phyloP scores from a whole-genome alignment of 2,329 filamentous ascomycete genomes.

The Zalaria obscura region DNA sequence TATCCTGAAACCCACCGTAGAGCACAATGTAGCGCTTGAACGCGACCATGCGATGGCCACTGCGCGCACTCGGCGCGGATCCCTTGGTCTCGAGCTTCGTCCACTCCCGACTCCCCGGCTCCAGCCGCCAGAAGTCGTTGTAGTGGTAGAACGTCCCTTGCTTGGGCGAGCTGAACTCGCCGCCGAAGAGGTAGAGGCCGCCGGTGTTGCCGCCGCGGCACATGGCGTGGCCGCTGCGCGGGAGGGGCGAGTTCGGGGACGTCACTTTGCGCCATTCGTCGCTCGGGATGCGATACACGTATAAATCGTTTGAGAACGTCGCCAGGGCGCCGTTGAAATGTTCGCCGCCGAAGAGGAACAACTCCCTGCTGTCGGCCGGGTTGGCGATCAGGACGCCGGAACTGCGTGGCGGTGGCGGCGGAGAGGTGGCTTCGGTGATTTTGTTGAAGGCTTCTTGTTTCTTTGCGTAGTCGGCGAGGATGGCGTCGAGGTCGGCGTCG shows the following conservation, averaged over 20 bases:
- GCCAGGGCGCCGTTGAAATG: slow-evolving; percentile 88
- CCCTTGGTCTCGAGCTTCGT: slow-evolving; percentile 70
- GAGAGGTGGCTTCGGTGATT: slow-evolving; percentile 65
- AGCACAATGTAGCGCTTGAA: slow-evolving; percentile 95
- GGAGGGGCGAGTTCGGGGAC: slow-evolving; percentile 79
- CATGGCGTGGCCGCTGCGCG: slow-evolving; percentile 88
- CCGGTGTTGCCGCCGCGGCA: slow-evolving; percentile 75
- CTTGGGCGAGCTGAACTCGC: slow-evolving; percentile 91
- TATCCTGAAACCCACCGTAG: slow-evolving; percentile 96
- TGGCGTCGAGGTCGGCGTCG: slow-evolving; percentile 82
- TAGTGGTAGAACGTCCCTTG: slow-evolving; percentile 99
- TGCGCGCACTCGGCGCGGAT: slow-evolving; percentile 68
- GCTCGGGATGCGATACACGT: slow-evolving; percentile 59
- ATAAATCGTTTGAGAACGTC: slow-evolving; percentile 53
- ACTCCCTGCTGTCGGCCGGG: slow-evolving; percentile 71
- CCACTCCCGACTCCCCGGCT: slow-evolving; percentile 79
- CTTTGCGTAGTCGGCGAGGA: slow-evolving; percentile 83
- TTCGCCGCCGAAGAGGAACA: slow-evolving; percentile 88
- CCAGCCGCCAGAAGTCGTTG: slow-evolving; percentile 93
- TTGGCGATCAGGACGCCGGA: slow-evolving; percentile 74
- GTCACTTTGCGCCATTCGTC: slow-evolving; percentile 88
- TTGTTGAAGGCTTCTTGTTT: slow-evolving; percentile 88
- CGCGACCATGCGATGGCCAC: slow-evolving; percentile 78
- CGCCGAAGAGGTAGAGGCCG: slow-evolving; percentile 83
- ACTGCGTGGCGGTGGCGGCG: slow-evolving; percentile 62